Percentiles rank a stretch among this genome's conserved stretches.
phyloP scores from a whole-genome alignment of 1,284 basidiomycete genomes.

The Trametes hirsuta region DNA sequence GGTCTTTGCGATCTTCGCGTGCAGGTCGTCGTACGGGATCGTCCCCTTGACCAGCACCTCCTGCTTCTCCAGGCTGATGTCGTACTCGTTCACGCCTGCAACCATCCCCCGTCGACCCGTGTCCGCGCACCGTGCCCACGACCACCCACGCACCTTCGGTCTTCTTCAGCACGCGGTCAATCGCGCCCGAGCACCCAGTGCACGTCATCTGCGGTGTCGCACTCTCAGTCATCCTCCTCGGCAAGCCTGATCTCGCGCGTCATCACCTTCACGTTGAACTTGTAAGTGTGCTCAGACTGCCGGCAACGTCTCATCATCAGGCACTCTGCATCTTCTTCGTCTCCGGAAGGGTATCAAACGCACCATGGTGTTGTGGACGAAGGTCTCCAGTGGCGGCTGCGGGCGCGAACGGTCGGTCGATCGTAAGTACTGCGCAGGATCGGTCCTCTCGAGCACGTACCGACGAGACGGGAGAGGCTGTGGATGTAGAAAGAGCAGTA shows the following conservation, averaged over 20 bases:
- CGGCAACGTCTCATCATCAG: background rate
- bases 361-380: conserved; percentile 13
- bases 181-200: conserved; percentile 79
- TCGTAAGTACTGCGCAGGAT: background rate
- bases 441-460: background rate
- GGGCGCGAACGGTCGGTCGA: background rate
- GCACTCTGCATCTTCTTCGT: background rate
- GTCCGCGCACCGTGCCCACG: background rate
- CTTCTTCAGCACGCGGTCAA: conserved; percentile 73
- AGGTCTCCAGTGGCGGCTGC: background rate
- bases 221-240: conserved; percentile 15
- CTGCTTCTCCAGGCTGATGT: conserved; percentile 71
- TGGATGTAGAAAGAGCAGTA: background rate
- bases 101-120: background rate
- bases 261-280: conserved; percentile 44
- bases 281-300: conserved; percentile 40
- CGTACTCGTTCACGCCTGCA: conserved; percentile 58
- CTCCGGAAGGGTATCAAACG: background rate
- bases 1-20: conserved; percentile 84
- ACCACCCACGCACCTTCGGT: conserved; percentile 53
- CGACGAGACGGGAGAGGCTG: background rate
- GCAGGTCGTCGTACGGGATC: conserved; percentile 66
- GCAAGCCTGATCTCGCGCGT: background rate
- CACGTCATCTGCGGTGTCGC: conserved; percentile 71
- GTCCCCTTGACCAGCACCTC: conserved; percentile 70